Conservation (phyloP, 805 yeast genomes). For the Ogataea nonfermentans region DNA sequence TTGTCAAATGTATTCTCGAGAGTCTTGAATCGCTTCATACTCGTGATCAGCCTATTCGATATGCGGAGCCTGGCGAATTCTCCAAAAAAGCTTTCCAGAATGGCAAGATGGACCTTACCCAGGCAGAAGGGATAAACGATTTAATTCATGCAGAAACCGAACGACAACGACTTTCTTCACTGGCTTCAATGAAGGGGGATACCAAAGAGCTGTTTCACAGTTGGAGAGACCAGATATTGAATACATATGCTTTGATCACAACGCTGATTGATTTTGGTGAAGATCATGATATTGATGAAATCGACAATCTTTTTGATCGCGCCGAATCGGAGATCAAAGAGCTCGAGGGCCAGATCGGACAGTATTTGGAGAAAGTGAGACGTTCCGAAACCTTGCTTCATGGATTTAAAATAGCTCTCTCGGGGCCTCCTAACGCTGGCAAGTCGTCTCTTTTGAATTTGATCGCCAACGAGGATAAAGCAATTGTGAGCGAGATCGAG, state of each 20-base stretch:
- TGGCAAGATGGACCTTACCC: constrained; percentile 80
- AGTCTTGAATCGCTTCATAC: constrained; percentile 58
- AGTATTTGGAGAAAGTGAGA: constrained; percentile 45
- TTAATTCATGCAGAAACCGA: constrained; percentile 94
- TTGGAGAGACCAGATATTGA: constrained; percentile 70
- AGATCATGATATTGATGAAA: constrained; percentile 78
- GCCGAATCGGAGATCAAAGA: constrained; percentile 44
- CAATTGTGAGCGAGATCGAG: constrained; percentile 86
- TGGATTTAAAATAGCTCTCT: constrained; percentile 70
- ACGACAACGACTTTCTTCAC: constrained; percentile 72
- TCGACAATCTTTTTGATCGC: constrained; percentile 47
- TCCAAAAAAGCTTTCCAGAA: constrained; percentile 83
- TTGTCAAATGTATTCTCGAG: constrained; percentile 61
- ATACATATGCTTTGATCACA: constrained; percentile 70
- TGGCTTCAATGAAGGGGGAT: constrained; percentile 70
- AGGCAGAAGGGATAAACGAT: constrained; percentile 86
- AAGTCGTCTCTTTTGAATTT: constrained; percentile 81
- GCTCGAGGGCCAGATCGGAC: constrained; percentile 45
- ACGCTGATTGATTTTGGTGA: constrained; percentile 95
- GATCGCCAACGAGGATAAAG: constrained; percentile 77
- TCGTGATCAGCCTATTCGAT: constrained; percentile 51
- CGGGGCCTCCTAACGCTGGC: constrained; percentile 97
- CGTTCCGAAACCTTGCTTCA: constrained; percentile 61
- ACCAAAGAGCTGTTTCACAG: constrained; percentile 49
- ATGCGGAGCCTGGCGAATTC: constrained; percentile 94